Evolutionary conservation across 2,329 filamentous ascomycete genomes (phyloP).

Genomic region (Pezicula neosporulosa): DNA sequence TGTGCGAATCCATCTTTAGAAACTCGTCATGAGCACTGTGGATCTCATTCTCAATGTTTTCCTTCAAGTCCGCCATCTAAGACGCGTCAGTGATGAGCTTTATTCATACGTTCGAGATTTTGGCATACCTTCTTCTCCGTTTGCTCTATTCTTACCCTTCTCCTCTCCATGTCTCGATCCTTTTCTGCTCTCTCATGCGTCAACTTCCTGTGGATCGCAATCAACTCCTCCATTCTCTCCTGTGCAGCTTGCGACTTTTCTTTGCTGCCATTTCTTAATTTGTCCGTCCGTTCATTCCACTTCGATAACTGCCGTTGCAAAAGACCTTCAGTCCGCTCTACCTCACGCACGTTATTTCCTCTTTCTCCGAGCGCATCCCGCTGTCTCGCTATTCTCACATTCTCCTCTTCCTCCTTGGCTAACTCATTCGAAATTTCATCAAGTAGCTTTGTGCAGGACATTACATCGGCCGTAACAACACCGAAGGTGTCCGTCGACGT

Average conservation of each 20-base stretch:
- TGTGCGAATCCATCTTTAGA: slow-evolving; percentile 94
- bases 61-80: slow-evolving; percentile 95
- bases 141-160: slow-evolving; percentile 92
- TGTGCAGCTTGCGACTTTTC: slow-evolving; percentile 80
- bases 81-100: slow-evolving; percentile 23
- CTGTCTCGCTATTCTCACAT: slow-evolving; percentile 74
- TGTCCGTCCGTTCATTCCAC: slow-evolving; percentile 83
- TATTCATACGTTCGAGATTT: background rate
- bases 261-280: slow-evolving; percentile 74
- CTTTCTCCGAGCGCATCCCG: slow-evolving; percentile 84
- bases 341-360: slow-evolving; percentile 84
- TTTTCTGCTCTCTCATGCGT: slow-evolving; percentile 84
- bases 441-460: slow-evolving; percentile 82
- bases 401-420: slow-evolving; percentile 87
- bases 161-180: slow-evolving; percentile 85
- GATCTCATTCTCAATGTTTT: slow-evolving; percentile 94
- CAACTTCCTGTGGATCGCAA: slow-evolving; percentile 73
- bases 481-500: slow-evolving; percentile 88
- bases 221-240: slow-evolving; percentile 85
- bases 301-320: slow-evolving; percentile 80
- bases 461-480: slow-evolving; percentile 80
- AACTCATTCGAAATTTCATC: slow-evolving; percentile 85
- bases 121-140: slow-evolving; percentile 89
- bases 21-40: slow-evolving; percentile 90
- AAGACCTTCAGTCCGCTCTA: slow-evolving; percentile 83